phyloP scores from a whole-genome alignment of 2,329 filamentous ascomycete species.

The Endoconidiophora laricicola region DNA sequence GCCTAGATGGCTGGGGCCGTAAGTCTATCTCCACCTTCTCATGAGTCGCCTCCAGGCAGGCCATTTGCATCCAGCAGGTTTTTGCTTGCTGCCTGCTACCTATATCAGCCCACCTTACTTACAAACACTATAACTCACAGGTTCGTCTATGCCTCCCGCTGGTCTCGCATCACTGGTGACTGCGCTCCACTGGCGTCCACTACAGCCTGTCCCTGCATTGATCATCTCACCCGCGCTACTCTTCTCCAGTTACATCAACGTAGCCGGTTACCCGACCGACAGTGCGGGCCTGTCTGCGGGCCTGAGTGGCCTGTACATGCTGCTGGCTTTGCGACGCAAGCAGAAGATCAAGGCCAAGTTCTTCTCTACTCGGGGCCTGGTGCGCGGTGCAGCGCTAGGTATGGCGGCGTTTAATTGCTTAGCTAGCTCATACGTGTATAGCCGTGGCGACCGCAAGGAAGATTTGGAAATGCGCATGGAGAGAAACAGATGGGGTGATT shows the following conservation, averaged over 20 bases:
- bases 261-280: conserved; percentile 41
- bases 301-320: conserved; percentile 39
- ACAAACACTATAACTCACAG: conserved; percentile 20
- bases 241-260: conserved; percentile 41
- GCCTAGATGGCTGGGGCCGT: conserved; percentile 33
- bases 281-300: conserved; percentile 38
- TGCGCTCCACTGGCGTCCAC: conserved; percentile 37
- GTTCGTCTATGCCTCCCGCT: conserved; percentile 36
- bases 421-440: conserved; percentile 36
- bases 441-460: conserved; percentile 30
- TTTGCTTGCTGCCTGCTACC: background rate
- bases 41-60: background rate
- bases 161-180: conserved; percentile 39
- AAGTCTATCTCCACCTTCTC: conserved; percentile 18
- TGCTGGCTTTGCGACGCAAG: conserved; percentile 35
- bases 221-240: conserved; percentile 35
- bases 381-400: conserved; percentile 34
- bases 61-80: background rate
- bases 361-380: conserved; percentile 31
- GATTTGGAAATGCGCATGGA: conserved; percentile 32
- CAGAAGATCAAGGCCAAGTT: conserved; percentile 23
- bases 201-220: conserved; percentile 31
- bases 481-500: conserved; percentile 33
- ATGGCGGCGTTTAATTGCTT: conserved; percentile 31
- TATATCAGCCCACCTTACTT: background rate